phyloP scores from a whole-genome alignment of 169 alveolate genomes.

The Eimeria acervulina region DNA sequence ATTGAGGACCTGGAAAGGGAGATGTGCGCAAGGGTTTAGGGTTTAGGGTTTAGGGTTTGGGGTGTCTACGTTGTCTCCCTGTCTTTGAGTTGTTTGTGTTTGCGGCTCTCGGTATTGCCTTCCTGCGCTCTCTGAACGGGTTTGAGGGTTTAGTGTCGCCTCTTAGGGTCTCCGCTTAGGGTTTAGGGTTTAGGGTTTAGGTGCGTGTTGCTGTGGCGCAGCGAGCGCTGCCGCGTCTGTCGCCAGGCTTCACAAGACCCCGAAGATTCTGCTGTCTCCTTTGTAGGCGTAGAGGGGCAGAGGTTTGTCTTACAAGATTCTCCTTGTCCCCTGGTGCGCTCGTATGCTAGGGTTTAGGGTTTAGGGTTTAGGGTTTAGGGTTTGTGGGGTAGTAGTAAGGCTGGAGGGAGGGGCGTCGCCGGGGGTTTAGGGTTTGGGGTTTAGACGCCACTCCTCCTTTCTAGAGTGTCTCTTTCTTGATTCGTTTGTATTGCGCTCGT shows the following conservation, averaged over 20 bases:
- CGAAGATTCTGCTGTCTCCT: constrained; percentile 22
- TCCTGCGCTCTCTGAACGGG: too few relatives aligned
- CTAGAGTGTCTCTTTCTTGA: background rate
- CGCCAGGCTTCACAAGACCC: constrained; percentile 60
- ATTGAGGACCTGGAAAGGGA: constrained; percentile 75
- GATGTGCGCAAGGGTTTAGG: constrained; percentile 48
- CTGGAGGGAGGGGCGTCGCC: background rate
- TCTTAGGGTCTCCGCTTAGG: too few relatives aligned
- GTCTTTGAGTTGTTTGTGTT: too few relatives aligned
- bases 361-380: constrained; percentile 27
- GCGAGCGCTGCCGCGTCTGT: constrained; percentile 74
- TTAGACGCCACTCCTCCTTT: background rate
- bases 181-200: background rate
- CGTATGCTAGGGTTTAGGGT: background rate
- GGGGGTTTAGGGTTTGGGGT: constrained; percentile 37
- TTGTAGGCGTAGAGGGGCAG: constrained; percentile 57
- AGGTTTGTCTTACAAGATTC: constrained; percentile 32
- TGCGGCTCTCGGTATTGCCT: too few relatives aligned
- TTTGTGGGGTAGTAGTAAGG: background rate
- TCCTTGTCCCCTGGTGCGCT: constrained; percentile 50
- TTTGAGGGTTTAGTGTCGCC: constrained; percentile 18
- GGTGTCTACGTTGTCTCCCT: background rate
- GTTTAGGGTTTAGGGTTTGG: constrained; percentile 11
- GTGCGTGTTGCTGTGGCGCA: constrained; percentile 7
- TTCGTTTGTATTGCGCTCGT: background rate